Conservation (phyloP, 768 basidiomycete genomes). For the Tricholoma sp. region DNA sequence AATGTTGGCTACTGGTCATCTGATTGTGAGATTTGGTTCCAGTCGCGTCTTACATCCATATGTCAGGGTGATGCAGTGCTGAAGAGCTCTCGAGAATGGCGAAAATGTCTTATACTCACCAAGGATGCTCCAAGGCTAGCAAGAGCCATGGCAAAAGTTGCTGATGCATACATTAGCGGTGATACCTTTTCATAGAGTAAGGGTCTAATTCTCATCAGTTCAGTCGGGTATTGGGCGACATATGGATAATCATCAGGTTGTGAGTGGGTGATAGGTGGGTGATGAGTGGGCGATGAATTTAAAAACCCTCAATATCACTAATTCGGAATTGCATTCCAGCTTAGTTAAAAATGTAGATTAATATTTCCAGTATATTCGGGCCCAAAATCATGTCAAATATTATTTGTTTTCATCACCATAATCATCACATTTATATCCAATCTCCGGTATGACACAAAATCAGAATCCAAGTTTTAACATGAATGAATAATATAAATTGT, state of each 20-base stretch:
- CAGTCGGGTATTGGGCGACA: neutral
- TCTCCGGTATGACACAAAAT: neutral
- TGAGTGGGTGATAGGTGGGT: neutral
- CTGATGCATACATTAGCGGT: neutral
- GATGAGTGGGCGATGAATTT: neutral
- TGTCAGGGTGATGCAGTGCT: conserved; percentile 1
- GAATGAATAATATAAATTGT: neutral
- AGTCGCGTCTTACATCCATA: conserved; percentile 4
- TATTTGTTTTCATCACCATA: neutral
- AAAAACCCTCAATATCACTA: too few species aligned
- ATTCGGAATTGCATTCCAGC: neutral
- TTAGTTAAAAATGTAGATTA: neutral
- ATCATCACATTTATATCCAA: neutral
- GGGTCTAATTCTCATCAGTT: neutral
- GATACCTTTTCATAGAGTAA: neutral
- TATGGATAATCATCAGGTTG: neutral
- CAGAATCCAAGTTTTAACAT: neutral
- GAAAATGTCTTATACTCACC: neutral
- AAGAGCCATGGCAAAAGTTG: neutral
- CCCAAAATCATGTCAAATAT: neutral
- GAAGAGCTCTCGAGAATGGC: neutral
- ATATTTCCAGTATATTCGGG: neutral
- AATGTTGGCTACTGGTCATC: conserved; percentile 18
- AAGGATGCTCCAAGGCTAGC: neutral
- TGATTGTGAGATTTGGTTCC: conserved; percentile 18